phyloP scores from a whole-genome alignment of 805 yeast species.

The Pichia pseudocactophila region DNA sequence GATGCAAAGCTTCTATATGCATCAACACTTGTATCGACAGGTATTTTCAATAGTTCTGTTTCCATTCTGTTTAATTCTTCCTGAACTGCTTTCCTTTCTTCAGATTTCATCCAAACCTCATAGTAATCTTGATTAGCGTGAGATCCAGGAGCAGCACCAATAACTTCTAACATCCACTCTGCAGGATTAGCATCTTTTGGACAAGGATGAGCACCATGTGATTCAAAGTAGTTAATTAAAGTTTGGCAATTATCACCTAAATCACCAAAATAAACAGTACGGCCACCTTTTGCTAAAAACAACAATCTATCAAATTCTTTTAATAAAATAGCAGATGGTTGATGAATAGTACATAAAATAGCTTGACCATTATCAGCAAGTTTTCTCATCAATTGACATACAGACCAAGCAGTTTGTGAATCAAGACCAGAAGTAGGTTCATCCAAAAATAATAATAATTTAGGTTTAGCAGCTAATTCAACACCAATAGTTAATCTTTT shows the following conservation, averaged over 20 bases:
- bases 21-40: conserved; percentile 27
- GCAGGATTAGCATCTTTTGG: conserved; percentile 72
- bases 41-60: conserved; percentile 37
- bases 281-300: conserved; percentile 62
- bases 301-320: conserved; percentile 71
- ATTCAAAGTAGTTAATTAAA: conserved; percentile 58
- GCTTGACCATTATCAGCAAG: conserved; percentile 47
- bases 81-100: conserved; percentile 49
- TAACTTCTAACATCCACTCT: conserved; percentile 86
- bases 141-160: conserved; percentile 78
- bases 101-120: conserved; percentile 70
- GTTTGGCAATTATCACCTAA: conserved; percentile 47
- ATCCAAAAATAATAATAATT: conserved; percentile 44
- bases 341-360: conserved; percentile 67
- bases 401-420: conserved; percentile 53
- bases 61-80: conserved; percentile 59
- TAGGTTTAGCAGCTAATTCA: conserved; percentile 48
- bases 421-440: conserved; percentile 57
- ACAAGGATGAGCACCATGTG: conserved; percentile 55
- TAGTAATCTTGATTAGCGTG: conserved; percentile 64
- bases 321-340: conserved; percentile 73
- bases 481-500: conserved; percentile 49
- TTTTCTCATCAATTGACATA: conserved; percentile 43
- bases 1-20: conserved; percentile 39
- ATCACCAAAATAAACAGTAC: conserved; percentile 70